Evolutionary conservation across 2,329 filamentous ascomycete genomes (phyloP).

Genomic region (Phialocephala subalpina): DNA sequence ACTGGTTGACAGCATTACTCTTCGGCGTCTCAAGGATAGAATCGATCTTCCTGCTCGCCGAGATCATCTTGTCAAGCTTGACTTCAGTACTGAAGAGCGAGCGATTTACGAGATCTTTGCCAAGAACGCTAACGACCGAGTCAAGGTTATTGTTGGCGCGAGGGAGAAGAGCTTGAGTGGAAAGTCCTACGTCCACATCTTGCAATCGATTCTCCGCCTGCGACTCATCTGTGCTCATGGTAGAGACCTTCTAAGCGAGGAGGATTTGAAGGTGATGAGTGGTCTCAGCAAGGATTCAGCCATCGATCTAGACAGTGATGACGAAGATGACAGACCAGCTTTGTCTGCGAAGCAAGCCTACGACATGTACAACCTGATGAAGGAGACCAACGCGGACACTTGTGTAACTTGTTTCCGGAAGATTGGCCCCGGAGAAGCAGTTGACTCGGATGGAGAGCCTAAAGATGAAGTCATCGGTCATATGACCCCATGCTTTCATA

Average conservation of each 20-base stretch:
- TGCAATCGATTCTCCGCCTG: slow-evolving; percentile 89
- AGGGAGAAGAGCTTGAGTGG: slow-evolving; percentile 76
- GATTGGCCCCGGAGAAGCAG: slow-evolving; percentile 64
- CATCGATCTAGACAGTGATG: slow-evolving; percentile 86
- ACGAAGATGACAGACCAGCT: slow-evolving; percentile 58
- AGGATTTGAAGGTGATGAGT: slow-evolving; percentile 81
- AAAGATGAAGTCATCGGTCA: slow-evolving; percentile 74
- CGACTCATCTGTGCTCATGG: slow-evolving; percentile 93
- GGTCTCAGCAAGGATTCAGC: slow-evolving; percentile 85
- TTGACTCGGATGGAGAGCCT: slow-evolving; percentile 61
- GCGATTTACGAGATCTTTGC: slow-evolving; percentile 86
- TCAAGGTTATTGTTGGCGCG: slow-evolving; percentile 75
- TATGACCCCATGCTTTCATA: slow-evolving; percentile 88
- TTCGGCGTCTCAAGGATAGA: slow-evolving; percentile 90
- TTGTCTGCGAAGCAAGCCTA: slow-evolving; percentile 79
- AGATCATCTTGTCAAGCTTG: slow-evolving; percentile 76
- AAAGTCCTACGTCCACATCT: slow-evolving; percentile 90
- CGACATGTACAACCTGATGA: slow-evolving; percentile 84
- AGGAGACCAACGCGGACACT: slow-evolving; percentile 78
- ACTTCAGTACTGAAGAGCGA: slow-evolving; percentile 79
- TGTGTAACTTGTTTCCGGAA: slow-evolving; percentile 76
- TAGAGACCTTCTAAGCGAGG: slow-evolving; percentile 85
- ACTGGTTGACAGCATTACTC: slow-evolving; percentile 91
- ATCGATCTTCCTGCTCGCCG: slow-evolving; percentile 80
- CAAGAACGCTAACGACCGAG: slow-evolving; percentile 79